phyloP scores from a whole-genome alignment of 2,329 filamentous ascomycete genomes.

The Didymella sp. region DNA sequence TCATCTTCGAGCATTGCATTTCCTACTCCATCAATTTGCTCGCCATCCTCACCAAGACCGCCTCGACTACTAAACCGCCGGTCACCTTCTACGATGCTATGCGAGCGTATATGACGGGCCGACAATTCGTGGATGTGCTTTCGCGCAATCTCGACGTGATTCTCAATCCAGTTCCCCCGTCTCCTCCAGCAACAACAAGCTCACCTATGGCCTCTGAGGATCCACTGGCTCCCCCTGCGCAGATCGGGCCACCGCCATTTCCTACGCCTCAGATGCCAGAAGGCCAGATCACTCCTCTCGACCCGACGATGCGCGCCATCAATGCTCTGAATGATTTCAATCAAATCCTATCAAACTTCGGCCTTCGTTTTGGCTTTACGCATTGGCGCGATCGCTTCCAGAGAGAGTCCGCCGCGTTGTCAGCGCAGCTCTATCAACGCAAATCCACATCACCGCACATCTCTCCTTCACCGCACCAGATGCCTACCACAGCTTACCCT shows the following conservation, averaged over 20 bases:
- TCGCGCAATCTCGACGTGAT: constrained; percentile 60
- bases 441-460: constrained; percentile 34
- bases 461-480: constrained; percentile 31
- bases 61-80: constrained; percentile 66
- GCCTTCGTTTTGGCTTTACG: constrained; percentile 57
- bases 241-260: constrained; percentile 42
- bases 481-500: constrained; percentile 26
- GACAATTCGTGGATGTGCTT: constrained; percentile 64
- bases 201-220: constrained; percentile 40
- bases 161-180: constrained; percentile 51
- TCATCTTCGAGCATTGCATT: constrained; percentile 87
- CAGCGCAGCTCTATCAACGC: constrained; percentile 52
- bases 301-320: constrained; percentile 52
- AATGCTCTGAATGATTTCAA: constrained; percentile 57
- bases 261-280: constrained; percentile 38
- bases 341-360: constrained; percentile 55
- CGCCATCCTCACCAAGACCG: constrained; percentile 64
- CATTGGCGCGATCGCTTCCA: constrained; percentile 59
- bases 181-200: constrained; percentile 45
- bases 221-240: constrained; percentile 44
- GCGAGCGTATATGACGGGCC: constrained; percentile 75
- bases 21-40: constrained; percentile 80
- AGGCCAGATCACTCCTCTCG: constrained; percentile 35
- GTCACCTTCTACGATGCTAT: constrained; percentile 89
- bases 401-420: constrained; percentile 52